phyloP scores from a whole-genome alignment of 257 asterid genomes.

The Solanum sitiens region DNA sequence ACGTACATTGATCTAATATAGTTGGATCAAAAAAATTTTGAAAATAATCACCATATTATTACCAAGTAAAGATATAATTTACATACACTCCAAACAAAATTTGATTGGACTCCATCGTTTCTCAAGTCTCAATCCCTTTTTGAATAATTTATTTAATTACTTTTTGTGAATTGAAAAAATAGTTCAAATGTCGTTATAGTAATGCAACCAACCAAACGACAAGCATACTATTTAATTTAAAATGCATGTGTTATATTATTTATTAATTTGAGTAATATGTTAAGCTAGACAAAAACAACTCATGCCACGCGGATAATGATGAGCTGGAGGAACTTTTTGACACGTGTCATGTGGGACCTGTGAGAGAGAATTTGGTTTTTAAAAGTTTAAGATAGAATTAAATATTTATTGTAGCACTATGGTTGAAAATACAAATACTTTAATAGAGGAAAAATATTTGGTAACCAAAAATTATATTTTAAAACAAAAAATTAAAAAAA shows the following conservation, averaged over 20 bases:
- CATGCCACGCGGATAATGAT: constrained; percentile 7
- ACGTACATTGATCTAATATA: fast-evolving
- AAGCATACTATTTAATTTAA: neutral
- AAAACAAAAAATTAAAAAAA: neutral
- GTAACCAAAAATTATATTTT: neutral
- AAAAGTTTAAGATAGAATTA: neutral
- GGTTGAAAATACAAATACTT: neutral
- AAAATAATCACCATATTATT: too few species aligned
- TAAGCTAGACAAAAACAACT: neutral
- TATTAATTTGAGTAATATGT: neutral
- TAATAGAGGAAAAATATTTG: neutral
- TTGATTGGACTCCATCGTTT: neutral
- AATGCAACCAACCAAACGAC: neutral
- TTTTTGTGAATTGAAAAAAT: neutral
- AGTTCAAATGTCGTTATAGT: neutral
- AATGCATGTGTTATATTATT: neutral
- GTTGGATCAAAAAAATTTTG: fast-evolving
- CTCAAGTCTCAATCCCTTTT: neutral
- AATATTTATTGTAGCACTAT: neutral
- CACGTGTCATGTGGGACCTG: neutral
- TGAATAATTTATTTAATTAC: neutral
- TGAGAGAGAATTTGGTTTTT: neutral
- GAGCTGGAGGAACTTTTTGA: neutral
- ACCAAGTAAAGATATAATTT: too few species aligned
- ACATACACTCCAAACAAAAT: neutral